Conservation (phyloP, 139 green algal species). For the Eudorina sp. region DNA sequence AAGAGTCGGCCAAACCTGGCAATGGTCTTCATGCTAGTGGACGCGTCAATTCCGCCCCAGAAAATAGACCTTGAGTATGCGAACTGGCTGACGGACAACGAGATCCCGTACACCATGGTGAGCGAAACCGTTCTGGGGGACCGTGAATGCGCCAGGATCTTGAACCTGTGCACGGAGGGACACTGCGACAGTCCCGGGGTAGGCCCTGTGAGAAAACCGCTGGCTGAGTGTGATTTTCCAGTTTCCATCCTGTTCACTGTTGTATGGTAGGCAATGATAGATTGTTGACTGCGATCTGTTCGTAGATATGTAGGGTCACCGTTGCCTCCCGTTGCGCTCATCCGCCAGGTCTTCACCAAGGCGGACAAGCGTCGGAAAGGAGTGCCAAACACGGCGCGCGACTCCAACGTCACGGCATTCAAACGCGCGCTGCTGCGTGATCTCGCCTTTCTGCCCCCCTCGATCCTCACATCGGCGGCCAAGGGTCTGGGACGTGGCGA, state of each 20-base stretch:
- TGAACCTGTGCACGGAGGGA: too few species aligned
- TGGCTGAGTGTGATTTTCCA: too few species aligned
- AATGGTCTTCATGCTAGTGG: constrained; percentile 94
- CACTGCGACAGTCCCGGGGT: too few species aligned
- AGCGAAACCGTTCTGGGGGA: too few species aligned
- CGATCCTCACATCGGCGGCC: constrained; percentile 64
- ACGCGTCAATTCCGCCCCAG: constrained; percentile 88
- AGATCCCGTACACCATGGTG: constrained; percentile 89
- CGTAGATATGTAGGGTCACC: too few species aligned
- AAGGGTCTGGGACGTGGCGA: constrained; percentile 66
- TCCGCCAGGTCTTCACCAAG: constrained; percentile 57
- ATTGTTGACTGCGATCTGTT: too few species aligned
- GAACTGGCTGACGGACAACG: constrained; percentile 79
- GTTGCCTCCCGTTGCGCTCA: too few species aligned
- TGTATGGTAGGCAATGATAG: too few species aligned
- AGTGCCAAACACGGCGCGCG: background rate
- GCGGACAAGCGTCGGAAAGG: constrained; percentile 85
- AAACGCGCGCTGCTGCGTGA: constrained; percentile 59
- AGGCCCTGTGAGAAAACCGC: too few species aligned
- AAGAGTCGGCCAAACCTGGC: constrained; percentile 80
- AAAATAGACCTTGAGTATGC: constrained; percentile 88
- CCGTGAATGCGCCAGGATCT: too few species aligned
- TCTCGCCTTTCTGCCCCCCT: constrained; percentile 69
- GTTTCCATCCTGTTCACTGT: too few species aligned
- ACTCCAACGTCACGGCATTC: constrained; percentile 75